Evolutionary conservation across 1,139 yeast genomes (phyloP).

Genomic region (Hemisphaericaspora lyxosophila): DNA sequence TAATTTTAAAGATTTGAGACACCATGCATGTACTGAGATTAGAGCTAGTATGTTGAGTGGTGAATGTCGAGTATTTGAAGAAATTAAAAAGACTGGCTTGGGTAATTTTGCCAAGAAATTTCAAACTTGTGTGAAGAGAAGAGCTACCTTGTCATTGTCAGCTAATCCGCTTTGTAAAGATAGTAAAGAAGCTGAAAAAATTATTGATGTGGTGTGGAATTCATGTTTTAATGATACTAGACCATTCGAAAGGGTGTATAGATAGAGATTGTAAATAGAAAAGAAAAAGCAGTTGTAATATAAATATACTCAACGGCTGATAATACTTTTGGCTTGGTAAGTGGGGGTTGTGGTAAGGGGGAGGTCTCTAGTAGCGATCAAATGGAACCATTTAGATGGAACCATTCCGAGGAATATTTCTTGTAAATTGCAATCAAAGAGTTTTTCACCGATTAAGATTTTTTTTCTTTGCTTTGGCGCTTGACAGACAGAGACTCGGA

Average conservation of each 20-base stretch:
- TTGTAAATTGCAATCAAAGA: no score
- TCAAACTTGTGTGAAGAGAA: constrained; percentile 84
- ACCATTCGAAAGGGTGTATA: constrained; percentile 89
- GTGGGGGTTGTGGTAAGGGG: no score
- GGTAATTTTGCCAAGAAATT: constrained; percentile 74
- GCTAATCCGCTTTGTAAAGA: constrained; percentile 83
- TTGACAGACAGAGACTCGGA: no score
- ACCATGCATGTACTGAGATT: constrained; percentile 96
- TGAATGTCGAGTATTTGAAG: constrained; percentile 89
- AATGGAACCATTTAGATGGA: no score
- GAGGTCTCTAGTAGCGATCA: no score
- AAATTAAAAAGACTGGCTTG: constrained; percentile 66
- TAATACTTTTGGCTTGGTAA: no score
- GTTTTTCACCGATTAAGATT: no score
- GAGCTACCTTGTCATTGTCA: constrained; percentile 80
- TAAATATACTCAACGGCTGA: no score
- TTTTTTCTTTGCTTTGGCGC: no score
- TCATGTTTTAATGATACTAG: constrained; percentile 94
- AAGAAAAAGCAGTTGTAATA: no score
- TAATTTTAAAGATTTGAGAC: constrained; percentile 78
- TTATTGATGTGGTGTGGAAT: constrained; percentile 86
- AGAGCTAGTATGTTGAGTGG: constrained; percentile 93
- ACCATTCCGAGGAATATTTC: no score
- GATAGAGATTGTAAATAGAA: constrained; percentile 40
- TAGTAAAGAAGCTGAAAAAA: constrained; percentile 70